A percentile compares a stretch with the other conserved stretches of the same genome.
Evolutionary conservation across 2,329 filamentous ascomycete genomes (phyloP).

Genomic region (Alternaria rosae): DNA sequence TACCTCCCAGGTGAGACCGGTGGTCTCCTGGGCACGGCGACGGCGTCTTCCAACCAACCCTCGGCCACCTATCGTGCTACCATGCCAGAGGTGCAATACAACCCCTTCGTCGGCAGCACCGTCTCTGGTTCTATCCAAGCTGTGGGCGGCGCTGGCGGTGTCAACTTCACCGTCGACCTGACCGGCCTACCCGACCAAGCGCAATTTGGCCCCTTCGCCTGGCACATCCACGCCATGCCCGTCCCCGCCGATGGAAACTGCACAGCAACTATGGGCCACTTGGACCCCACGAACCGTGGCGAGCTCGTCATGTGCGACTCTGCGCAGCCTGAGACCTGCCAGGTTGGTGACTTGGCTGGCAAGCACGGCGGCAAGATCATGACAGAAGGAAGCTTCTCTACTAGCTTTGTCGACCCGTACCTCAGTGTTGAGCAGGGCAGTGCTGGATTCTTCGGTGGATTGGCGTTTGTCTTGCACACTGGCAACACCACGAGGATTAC

Average conservation of each 20-base stretch:
- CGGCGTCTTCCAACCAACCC: constrained; percentile 28
- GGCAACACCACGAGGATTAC: constrained; percentile 60
- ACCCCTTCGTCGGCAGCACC: constrained; percentile 24
- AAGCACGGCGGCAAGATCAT: constrained; percentile 52
- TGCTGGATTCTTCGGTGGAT: constrained; percentile 59
- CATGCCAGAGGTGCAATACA: constrained; percentile 31
- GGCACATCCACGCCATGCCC: constrained; percentile 52
- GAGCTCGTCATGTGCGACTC: constrained; percentile 45
- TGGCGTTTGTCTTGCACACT: constrained; percentile 61
- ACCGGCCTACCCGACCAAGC: constrained; percentile 45
- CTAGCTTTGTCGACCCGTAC: constrained; percentile 56
- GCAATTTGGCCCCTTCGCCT: constrained; percentile 34
- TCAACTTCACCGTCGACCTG: constrained; percentile 50
- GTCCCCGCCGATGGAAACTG: constrained; percentile 50
- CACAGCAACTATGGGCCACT: constrained; percentile 44
- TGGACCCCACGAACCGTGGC: constrained; percentile 50
- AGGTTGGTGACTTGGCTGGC: constrained; percentile 53
- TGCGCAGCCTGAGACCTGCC: constrained; percentile 42
- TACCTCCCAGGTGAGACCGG: constrained; percentile 21
- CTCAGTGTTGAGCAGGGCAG: constrained; percentile 53
- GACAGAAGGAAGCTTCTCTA: constrained; percentile 33
- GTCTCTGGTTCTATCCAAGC: constrained; percentile 44
- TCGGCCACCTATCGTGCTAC: constrained; percentile 32
- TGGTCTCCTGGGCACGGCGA: constrained; percentile 30
- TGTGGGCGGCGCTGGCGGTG: constrained; percentile 40